phyloP scores from a whole-genome alignment of 306 rosid species.

The Myrica gale region DNA sequence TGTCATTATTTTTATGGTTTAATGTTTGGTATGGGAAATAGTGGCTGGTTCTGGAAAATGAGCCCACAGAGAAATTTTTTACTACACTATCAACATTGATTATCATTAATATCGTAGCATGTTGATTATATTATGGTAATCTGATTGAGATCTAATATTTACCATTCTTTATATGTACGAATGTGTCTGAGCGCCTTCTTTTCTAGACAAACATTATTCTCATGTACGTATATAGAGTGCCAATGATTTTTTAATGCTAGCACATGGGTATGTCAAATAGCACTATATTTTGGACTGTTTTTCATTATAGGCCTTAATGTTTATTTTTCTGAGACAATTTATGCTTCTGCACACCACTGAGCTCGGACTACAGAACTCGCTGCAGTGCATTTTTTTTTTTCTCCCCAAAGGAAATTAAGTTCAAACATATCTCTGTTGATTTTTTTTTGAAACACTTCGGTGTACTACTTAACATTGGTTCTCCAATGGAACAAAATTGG shows the following conservation, averaged over 20 bases:
- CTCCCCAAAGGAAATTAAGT: too few relatives aligned
- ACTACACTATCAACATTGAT: slow-evolving; percentile 16
- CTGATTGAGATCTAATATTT: background rate
- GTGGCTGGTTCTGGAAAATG: slow-evolving; percentile 32
- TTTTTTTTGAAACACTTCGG: too few relatives aligned
- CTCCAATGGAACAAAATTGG: too few relatives aligned
- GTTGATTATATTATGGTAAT: slow-evolving; percentile 12
- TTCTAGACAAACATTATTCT: background rate
- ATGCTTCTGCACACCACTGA: too few relatives aligned
- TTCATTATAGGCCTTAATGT: background rate
- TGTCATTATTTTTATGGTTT: background rate
- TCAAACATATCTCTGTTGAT: background rate
- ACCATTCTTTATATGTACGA: background rate
- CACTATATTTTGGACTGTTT: background rate
- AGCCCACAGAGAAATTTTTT: slow-evolving; percentile 30
- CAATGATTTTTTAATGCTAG: background rate
- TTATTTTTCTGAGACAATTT: too few relatives aligned
- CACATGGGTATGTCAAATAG: slow-evolving; percentile 3
- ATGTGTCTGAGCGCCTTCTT: background rate
- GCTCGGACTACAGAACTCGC: too few relatives aligned
- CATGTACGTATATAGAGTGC: background rate
- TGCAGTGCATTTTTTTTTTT: too few relatives aligned
- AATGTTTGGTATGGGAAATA: slow-evolving; percentile 15
- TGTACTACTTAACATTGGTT: too few relatives aligned
- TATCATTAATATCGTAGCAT: background rate